phyloP scores from a whole-genome alignment of 75 land plant genomes.

The Pinus taeda region DNA sequence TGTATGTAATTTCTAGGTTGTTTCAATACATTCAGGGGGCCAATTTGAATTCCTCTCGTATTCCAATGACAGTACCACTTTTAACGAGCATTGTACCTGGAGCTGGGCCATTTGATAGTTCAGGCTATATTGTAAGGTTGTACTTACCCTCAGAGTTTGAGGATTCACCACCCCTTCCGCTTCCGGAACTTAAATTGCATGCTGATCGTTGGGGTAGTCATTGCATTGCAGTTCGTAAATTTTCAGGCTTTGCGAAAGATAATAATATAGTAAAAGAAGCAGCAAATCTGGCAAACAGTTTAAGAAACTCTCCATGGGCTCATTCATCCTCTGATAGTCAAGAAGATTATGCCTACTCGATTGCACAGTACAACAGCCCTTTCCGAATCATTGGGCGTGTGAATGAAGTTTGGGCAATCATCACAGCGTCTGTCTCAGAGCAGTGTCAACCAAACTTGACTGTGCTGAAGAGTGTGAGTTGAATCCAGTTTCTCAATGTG shows the following conservation, averaged over 20 bases:
- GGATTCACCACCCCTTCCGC: conserved; percentile 66
- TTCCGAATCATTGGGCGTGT: conserved; percentile 49
- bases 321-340: conserved; percentile 38
- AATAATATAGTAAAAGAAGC: conserved; percentile 68
- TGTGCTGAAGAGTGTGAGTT: conserved; percentile 4
- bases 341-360: conserved; percentile 58
- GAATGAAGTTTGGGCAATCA: conserved; percentile 83
- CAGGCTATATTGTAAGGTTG: conserved; percentile 62
- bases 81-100: conserved; percentile 82
- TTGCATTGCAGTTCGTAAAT: conserved; percentile 75
- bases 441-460: conserved; percentile 12
- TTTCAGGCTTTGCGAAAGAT: conserved; percentile 85
- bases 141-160: conserved; percentile 74
- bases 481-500: not conserved
- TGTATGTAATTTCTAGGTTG: conserved; percentile 38
- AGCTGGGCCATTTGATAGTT: conserved; percentile 75
- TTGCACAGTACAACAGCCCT: conserved; percentile 83
- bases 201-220: conserved; percentile 47
- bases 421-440: conserved; percentile 16
- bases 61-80: conserved; percentile 78
- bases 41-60: conserved; percentile 67
- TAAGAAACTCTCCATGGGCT: conserved; percentile 61
- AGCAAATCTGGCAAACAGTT: conserved; percentile 54
- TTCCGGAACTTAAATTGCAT: conserved; percentile 60
- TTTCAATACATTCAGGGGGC: conserved; percentile 89